Evolutionary conservation across 2,329 filamentous ascomycete genomes (phyloP), one percentile per base, ranked within the genome.

Genomic region (Cercospora zeae-maydis): DNA sequence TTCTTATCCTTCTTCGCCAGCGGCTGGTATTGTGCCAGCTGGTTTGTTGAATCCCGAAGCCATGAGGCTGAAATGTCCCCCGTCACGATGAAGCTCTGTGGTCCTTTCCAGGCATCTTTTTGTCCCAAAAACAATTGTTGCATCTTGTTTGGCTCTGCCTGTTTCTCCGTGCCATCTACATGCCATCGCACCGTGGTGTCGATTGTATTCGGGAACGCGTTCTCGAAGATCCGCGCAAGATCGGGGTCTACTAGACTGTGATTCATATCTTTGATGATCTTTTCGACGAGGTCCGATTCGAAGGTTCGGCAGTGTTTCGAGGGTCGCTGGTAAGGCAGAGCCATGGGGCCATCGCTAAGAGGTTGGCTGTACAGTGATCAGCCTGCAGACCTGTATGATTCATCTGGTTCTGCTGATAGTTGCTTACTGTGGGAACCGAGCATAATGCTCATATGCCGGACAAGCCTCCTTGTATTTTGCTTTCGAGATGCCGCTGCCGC

Each of bases 161-260:
- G 83, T 68, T 67, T 65, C n/a, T 64, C 58, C n/a, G 64, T 70
- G 3, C 82, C 88, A 65, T 89, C 86, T 7, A 89, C 89, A 75
- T 96, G 92, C 83, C 93, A 96, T 72, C 90, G 87, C 67, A 96
- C 86, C 0, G 92, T 96, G 0, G 92, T 96, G 73, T 96, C 92
- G 3, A 95, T 85, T 0, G 91, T 93, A 66, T 95, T 96, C 2
- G 93, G 68, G 30, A 69, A 69, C 14, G 67, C 88, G 74, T 99
- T 99, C 75, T 96, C 92, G 74, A 99, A 99, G 10, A 99, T 81
- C 27, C 93, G 87, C 3, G 93, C 93, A 11, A 99, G 84, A 71
- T 98, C 95, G 14, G 89, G 88, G 72, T 98, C 89, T 63, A 88
- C 83, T 79, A 99, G 90, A 58, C 86, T 88, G 30, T 85, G 83